Percentiles rank a stretch among this genome's conserved stretches.
phyloP scores from a whole-genome alignment of 148 eudicot species.

The Camellia sinensis region DNA sequence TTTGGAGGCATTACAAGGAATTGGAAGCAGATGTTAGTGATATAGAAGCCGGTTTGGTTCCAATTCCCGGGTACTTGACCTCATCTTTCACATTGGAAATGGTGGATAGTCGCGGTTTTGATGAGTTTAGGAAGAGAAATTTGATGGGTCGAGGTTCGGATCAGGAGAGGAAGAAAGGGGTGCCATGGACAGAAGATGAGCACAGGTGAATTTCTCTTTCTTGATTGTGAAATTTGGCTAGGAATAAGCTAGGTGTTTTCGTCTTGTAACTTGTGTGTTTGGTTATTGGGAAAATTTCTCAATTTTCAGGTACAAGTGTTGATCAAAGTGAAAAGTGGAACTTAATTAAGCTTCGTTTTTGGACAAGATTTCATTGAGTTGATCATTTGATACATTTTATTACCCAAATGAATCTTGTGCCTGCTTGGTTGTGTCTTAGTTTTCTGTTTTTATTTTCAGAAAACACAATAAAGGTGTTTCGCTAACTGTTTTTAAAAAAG shows the following conservation, averaged over 20 bases:
- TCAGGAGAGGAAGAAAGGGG: constrained; percentile 86
- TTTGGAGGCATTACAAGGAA: constrained; percentile 56
- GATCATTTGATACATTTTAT: neutral
- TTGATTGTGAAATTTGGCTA: neutral
- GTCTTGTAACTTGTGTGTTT: neutral
- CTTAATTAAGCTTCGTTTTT: neutral
- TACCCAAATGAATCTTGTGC: too few species aligned
- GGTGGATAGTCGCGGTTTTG: constrained; percentile 39
- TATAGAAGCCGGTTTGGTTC: constrained; percentile 87
- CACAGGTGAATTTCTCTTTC: constrained; percentile 52
- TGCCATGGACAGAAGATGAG: constrained; percentile 97
- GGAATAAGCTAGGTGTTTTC: neutral
- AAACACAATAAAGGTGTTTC: too few species aligned
- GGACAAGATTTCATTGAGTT: neutral
- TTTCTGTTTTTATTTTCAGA: too few species aligned
- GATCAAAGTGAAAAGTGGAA: neutral
- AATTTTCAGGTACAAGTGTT: neutral
- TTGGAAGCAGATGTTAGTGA: constrained; percentile 70
- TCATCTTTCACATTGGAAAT: constrained; percentile 59
- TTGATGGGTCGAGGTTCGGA: constrained; percentile 42
- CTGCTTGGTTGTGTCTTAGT: too few species aligned
- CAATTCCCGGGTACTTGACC: constrained; percentile 68
- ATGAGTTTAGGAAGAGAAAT: constrained; percentile 37
- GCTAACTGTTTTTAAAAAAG: too few species aligned
- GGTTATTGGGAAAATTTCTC: neutral